Base-by-base conservation (phyloP, 2,329 filamentous ascomycete genomes). In the Microcyclospora pomicola region DNA sequence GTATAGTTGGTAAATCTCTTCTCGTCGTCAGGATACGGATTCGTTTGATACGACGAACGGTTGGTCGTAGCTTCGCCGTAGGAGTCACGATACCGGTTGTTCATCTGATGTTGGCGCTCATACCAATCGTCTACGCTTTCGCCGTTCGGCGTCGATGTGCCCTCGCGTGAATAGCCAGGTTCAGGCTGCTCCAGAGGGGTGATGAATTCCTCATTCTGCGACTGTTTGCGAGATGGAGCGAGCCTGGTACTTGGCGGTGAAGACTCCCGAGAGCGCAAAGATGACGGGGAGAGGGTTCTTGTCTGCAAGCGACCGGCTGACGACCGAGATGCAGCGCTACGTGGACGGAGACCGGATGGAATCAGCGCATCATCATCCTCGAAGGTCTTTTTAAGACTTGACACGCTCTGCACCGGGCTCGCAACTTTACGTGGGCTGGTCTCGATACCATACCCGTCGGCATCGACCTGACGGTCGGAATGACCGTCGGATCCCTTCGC, bases 371-470 rank as follows among this genome's bases (percentile, higher is more conserved):
- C 52, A 15, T 75, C 75, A 34, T 76, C 75, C 50, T 86, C 52
- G 51, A 86, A 88, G 12, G 48, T 50, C 39, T 53, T 51, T 33
- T 51, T 52, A 24, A 58, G 42, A 44, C 87, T 91, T 9, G 85
- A 88, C 12, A 94, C 83, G 51, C 87, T 95, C 49, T 91, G 87
- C 42, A 93, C 87, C 0, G 88, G 88, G 54, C 87, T 95, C 35
- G 41, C 49, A 28, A 51, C 42, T 15, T 48, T 47, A 12, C 49
- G 49, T 13, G 42, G 44, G 7, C 35, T n/a, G 7, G 39, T 42
- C 15, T 30, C 31, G 9, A 45, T 39, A n/a, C 52, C 54, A 40
- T 58, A 56, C 2, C 49, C 53, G 39, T 56, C 53, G 13, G 48
- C 50, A 40, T 56, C 50, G 15, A 54, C 47, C 31, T 49, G 42